Evolutionary conservation across 768 basidiomycete species (phyloP).

Genomic region (Tubosaeta sp.): DNA sequence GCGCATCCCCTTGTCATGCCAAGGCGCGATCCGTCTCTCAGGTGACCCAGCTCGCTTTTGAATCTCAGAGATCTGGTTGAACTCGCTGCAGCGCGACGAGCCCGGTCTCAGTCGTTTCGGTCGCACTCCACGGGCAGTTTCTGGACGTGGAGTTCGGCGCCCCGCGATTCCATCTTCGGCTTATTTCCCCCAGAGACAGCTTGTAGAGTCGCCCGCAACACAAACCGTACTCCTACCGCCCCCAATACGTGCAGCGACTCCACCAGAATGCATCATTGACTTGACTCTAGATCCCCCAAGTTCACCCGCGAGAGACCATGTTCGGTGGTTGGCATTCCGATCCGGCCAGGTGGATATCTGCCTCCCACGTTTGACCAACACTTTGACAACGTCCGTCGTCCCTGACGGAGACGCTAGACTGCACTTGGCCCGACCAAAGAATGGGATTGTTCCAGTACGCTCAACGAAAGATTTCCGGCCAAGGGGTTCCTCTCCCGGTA

Average conservation of each 20-base stretch:
- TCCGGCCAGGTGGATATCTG: constrained; percentile 21
- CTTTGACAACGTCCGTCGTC: background rate
- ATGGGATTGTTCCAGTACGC: background rate
- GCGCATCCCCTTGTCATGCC: no score
- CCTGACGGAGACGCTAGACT: background rate
- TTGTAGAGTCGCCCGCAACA: background rate
- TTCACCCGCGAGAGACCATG: background rate
- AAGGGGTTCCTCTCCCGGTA: background rate
- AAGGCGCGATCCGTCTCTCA: background rate
- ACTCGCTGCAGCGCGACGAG: constrained; percentile 10
- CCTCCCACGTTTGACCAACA: background rate
- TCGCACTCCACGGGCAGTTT: background rate
- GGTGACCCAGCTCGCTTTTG: constrained; percentile 2
- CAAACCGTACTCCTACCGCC: background rate
- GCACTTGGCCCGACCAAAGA: background rate
- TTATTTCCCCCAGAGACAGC: background rate
- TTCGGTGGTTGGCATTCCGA: constrained; percentile 23
- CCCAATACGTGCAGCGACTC: background rate
- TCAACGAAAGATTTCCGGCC: background rate
- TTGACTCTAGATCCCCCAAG: constrained; percentile 2
- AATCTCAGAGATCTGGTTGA: background rate
- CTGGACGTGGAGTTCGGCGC: background rate
- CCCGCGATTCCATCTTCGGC: background rate
- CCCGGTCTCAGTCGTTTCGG: constrained; percentile 5
- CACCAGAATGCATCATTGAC: constrained; percentile 6